Evolutionary conservation across 345 rosid species (phyloP), one percentile per base, ranked within the genome.

Genomic region (Eutrema japonicum): DNA sequence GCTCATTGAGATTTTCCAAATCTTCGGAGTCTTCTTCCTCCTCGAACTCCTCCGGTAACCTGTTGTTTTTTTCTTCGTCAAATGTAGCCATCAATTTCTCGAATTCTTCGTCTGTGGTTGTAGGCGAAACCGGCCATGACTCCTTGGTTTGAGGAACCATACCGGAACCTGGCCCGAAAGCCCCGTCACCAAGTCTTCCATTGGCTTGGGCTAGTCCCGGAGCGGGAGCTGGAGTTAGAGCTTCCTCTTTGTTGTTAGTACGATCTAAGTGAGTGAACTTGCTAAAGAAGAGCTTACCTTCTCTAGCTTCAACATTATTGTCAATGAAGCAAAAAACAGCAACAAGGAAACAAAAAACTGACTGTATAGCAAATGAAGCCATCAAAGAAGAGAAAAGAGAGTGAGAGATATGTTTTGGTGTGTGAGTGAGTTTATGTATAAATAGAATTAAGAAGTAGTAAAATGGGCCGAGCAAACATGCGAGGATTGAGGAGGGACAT

Each of bases 401-500:
- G 12, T 22, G 48, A 55, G 26, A 58, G 67, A 52, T 69, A 26
- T 74, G 75, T 33, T 41, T 69, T 64, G 8, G 29, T 40, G 66
- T 61, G 53, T 11, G 51, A 50, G 71, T 60, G 55, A 60, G 73
- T 33, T 43, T 11, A 67, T 73, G 60, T 73, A 67, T 78, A 78
- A 45, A 78, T 68, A 78, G 71, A 67, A 66, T 13, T 30, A 63
- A 43, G 26, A 32, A 38, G 33, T 53, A 10, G 43, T 43, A 6
- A 48, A 59, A 12, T 32, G 30, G 56, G 56, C 67, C 77, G 84
- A 54, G 26, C 53, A 81, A 76, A 69, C 71, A 80, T 82, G 89
- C 87, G 89, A 60, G 14, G 83, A 87, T 87, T 82, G 83, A 82
- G 95, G 95, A 70, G 64, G 56, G 63, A 70, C 69, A 63, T 69